A percentile compares a stretch with the other conserved stretches of the same genome.
phyloP scores from a whole-genome alignment of 352 stramenopile species.

The Phytophthora podocarpi region DNA sequence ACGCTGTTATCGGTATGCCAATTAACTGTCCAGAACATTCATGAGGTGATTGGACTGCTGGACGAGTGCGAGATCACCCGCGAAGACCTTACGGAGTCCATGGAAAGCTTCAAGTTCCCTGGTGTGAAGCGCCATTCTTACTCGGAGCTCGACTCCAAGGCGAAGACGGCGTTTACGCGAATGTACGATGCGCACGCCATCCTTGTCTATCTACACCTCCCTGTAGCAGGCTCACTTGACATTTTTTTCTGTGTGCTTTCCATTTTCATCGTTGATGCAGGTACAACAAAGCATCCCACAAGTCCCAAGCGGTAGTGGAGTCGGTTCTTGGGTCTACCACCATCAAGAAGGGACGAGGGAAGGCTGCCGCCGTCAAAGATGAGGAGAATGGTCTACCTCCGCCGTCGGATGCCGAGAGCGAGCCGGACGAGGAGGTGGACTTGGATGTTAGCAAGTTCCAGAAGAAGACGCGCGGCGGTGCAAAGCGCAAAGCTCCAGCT shows the following conservation, averaged over 20 bases:
- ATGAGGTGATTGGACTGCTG: constrained; percentile 94
- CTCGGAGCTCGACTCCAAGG: constrained; percentile 81
- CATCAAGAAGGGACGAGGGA: constrained; percentile 75
- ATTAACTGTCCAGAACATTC: constrained; percentile 56
- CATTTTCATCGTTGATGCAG: constrained; percentile 17
- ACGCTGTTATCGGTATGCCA: background rate
- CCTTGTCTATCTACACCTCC: background rate
- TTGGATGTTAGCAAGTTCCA: constrained; percentile 84
- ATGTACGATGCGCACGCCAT: constrained; percentile 41
- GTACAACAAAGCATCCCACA: constrained; percentile 95
- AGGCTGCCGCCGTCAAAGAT: constrained; percentile 37
- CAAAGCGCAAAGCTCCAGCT: constrained; percentile 61
- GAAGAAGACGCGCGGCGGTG: constrained; percentile 62
- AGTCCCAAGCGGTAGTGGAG: constrained; percentile 94
- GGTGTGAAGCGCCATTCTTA: constrained; percentile 81
- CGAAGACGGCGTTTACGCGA: constrained; percentile 95
- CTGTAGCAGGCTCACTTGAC: background rate
- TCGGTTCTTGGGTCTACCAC: constrained; percentile 69
- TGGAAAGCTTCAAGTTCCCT: constrained; percentile 91
- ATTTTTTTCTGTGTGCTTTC: background rate
- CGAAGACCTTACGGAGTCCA: constrained; percentile 97
- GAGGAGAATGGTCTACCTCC: constrained; percentile 58
- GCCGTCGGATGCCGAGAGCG: constrained; percentile 75
- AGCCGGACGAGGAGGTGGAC: constrained; percentile 63
- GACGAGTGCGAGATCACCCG: constrained; percentile 97